Evolutionary conservation across 768 basidiomycete genomes (phyloP).

Genomic region (Suillus placidus): DNA sequence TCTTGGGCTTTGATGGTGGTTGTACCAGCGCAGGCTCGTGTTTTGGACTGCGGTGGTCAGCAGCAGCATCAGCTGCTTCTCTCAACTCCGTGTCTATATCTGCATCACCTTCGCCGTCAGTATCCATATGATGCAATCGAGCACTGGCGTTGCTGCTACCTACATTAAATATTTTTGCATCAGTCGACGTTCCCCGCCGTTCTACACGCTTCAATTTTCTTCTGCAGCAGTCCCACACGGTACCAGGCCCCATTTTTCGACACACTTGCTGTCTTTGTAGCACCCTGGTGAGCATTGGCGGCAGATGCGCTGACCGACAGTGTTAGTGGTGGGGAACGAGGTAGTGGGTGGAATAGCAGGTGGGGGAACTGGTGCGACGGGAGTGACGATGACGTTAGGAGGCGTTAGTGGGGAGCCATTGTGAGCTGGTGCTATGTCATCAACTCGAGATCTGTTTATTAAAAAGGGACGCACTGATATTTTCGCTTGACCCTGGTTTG

Average conservation of each 20-base stretch:
- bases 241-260: constrained; percentile 88
- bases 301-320: constrained; percentile 73
- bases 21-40: constrained; percentile 26
- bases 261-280: constrained; percentile 84
- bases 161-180: too few relatives aligned
- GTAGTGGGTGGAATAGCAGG: constrained; percentile 16
- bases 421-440: constrained; percentile 3
- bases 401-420: constrained; percentile 11
- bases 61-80: constrained; percentile 53
- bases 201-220: constrained; percentile 89
- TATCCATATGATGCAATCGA: constrained; percentile 32
- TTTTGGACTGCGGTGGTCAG: constrained; percentile 41
- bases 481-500: constrained; percentile 41
- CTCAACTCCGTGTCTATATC: constrained; percentile 51
- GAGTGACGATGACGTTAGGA: constrained; percentile 10
- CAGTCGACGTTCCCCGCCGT: constrained; percentile 67
- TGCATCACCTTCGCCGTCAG: constrained; percentile 33
- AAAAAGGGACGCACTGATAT: constrained; percentile 25
- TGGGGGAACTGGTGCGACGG: constrained; percentile 2
- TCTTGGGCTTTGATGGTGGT: constrained; percentile 53
- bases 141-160: constrained; percentile 11
- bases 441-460: constrained; percentile 1
- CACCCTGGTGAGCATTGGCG: constrained; percentile 72
- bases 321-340: constrained; percentile 43
- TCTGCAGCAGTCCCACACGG: constrained; percentile 83